Conservation (phyloP, 1,284 basidiomycete species). For the Bondarzewia mesenterica region DNA sequence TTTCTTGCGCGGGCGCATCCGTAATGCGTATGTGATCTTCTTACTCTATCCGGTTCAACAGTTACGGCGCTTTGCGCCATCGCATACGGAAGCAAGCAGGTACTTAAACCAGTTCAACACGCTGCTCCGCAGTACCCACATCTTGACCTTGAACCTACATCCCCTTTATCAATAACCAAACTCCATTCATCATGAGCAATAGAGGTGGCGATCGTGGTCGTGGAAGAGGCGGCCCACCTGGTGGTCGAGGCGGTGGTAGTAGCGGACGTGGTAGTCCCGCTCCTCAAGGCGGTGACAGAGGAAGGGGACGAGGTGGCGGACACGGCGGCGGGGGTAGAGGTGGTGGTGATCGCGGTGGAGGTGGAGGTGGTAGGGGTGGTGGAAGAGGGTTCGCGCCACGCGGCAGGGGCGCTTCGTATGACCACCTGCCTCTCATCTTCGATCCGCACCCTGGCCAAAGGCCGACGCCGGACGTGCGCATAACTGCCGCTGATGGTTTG, state of each 20-base stretch:
- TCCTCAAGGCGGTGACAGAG: slow-evolving; percentile 6
- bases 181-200: not conserved
- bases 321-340: slow-evolving; percentile 6
- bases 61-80: not conserved
- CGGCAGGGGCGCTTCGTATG: slow-evolving; percentile 20
- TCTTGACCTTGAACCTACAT: too few species aligned
- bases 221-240: slow-evolving; percentile 10
- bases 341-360: slow-evolving; percentile 6
- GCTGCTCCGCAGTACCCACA: not conserved
- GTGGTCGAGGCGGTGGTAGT: slow-evolving; percentile 16
- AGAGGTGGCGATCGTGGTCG: slow-evolving; percentile 6
- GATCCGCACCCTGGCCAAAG: slow-evolving; percentile 32
- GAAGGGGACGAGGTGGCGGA: slow-evolving; percentile 16
- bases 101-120: not conserved
- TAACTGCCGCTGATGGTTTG: slow-evolving; percentile 32
- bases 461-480: slow-evolving; percentile 34
- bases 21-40: not conserved
- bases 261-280: slow-evolving; percentile 14
- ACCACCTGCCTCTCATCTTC: slow-evolving; percentile 17
- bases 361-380: slow-evolving; percentile 19
- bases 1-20: not conserved
- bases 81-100: not conserved
- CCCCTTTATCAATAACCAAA: not conserved
- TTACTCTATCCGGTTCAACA: not conserved
- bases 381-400: slow-evolving; percentile 11